Evolutionary conservation across 805 yeast species (phyloP).

Genomic region (Candida glaebosa): DNA sequence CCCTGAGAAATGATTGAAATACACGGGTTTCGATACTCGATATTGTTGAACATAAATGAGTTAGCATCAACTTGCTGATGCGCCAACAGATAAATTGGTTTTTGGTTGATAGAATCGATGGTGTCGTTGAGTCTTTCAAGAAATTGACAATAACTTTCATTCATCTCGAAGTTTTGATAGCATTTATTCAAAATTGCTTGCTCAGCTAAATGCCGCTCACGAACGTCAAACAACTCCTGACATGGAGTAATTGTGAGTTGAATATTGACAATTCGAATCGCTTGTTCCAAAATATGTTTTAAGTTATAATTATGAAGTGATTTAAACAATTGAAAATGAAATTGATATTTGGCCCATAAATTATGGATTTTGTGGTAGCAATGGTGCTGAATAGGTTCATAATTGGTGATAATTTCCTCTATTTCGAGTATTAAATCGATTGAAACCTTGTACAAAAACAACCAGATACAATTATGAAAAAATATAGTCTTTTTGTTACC

Average conservation of each 20-base stretch:
- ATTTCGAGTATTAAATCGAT: conserved; percentile 12
- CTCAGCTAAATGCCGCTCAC: conserved; percentile 4
- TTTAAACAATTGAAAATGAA: conserved; percentile 17
- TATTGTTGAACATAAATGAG: conserved; percentile 7
- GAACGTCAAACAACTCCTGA: conserved; percentile 6
- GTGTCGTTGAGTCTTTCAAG: conserved; percentile 1
- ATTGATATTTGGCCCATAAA: conserved; percentile 14
- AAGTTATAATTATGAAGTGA: conserved; percentile 16
- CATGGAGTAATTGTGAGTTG: conserved; percentile 10
- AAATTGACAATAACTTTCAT: conserved; percentile 5
- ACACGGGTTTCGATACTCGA: conserved; percentile 8
- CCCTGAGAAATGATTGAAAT: conserved; percentile 7
- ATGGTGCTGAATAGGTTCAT: neutral
- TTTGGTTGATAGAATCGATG: neutral
- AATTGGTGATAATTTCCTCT: conserved; percentile 7
- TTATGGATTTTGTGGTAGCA: neutral
- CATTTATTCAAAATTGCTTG: neutral
- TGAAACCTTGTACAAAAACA: conserved; percentile 15
- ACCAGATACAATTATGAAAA: conserved; percentile 17
- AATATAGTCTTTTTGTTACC: conserved; percentile 6
- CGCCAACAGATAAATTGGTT: conserved; percentile 1
- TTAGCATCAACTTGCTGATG: conserved; percentile 5
- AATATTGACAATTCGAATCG: conserved; percentile 12
- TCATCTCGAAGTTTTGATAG: neutral
- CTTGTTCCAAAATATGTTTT: conserved; percentile 11